Percentiles rank a stretch among this genome's conserved stretches.
Evolutionary conservation across 179 eudicot species (phyloP).

Genomic region (Actinidia polygama): DNA sequence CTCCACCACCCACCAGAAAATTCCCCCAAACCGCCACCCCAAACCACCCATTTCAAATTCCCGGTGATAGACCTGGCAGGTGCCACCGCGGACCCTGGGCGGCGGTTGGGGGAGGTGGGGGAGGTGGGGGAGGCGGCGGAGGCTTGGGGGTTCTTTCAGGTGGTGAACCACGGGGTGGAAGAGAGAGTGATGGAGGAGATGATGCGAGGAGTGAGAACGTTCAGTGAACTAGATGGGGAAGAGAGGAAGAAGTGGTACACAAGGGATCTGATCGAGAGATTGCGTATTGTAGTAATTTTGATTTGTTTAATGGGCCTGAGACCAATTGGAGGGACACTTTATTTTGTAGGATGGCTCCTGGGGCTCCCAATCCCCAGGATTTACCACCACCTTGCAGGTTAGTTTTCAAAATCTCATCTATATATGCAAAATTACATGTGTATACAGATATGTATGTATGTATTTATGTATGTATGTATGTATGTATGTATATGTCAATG

Average conservation of each 20-base stretch:
- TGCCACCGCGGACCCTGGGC: neutral
- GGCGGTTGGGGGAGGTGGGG: neutral
- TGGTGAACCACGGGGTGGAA: neutral
- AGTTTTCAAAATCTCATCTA: too few relatives aligned
- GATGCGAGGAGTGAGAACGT: neutral
- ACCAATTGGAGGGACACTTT: slow-evolving; percentile 19
- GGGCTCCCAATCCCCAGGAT: slow-evolving; percentile 5
- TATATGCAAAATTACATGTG: too few relatives aligned
- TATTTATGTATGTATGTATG: too few relatives aligned
- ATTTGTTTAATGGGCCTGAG: neutral
- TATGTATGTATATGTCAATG: too few relatives aligned
- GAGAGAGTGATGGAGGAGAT: slow-evolving; percentile 3
- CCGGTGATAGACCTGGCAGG: slow-evolving; percentile 4
- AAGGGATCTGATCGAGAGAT: neutral
- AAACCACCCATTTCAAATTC: neutral
- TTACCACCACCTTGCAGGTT: slow-evolving; percentile 16
- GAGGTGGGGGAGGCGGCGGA: neutral
- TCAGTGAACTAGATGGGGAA: neutral
- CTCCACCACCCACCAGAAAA: neutral
- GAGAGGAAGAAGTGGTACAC: slow-evolving; percentile 10
- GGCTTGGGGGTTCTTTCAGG: slow-evolving; percentile 2
- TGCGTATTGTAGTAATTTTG: neutral
- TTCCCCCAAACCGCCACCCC: neutral
- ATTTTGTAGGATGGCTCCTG: neutral
- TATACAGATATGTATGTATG: too few relatives aligned